Base-by-base conservation (phyloP, 176 grass and related monocot genomes). In the Oropetium thomaeum region DNA sequence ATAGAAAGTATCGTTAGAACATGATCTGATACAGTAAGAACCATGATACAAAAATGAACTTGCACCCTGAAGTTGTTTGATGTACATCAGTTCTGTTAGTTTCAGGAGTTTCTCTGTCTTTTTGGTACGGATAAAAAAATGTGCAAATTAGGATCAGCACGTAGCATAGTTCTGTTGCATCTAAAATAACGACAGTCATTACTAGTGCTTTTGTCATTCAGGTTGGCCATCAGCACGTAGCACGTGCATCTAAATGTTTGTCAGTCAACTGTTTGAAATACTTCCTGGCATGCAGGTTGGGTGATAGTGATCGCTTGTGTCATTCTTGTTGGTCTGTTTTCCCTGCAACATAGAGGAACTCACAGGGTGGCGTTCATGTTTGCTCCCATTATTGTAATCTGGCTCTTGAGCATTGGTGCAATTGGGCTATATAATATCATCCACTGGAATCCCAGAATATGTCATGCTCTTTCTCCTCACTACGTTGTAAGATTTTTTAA, bases 381-480 rank as follows among this genome's bases (percentile, higher is more conserved):
- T 81, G 90, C 90, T 42, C 90, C 90, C 0, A 58, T 93, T 71
- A 35, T 93, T 61, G 39, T 93, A 10, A 38, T 84, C 58, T 93
- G 90, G 90, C 80, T 93, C 57, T 79, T 93, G 70, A 70, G 44
- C 62, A 89, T 87, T 34, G 90, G 83, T n/a, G 13, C 23, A 28
- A 73, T 93, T 79, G 86, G 90, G 38, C 32, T 93, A 11, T 89
- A 93, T 63, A 93, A 93, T 71, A 89, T 87, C 73, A 84, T 93
- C 52, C 77, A 29, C 32, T 93, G 90, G 90, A 89, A 93, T 58
- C 90, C 84, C 64, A 87, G 71, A 83, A 86, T 89, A 74, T 89
- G 45, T 52, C 38, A 64, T 66, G 90, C 90, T 75, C 80, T 93
- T 71, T 93, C 84, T 76, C 90, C 90, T 33, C 64, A 87, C 76